Evolutionary conservation across 176 grass and related monocot genomes (phyloP).

Genomic region (Rhipidocladum racemiflorum): DNA sequence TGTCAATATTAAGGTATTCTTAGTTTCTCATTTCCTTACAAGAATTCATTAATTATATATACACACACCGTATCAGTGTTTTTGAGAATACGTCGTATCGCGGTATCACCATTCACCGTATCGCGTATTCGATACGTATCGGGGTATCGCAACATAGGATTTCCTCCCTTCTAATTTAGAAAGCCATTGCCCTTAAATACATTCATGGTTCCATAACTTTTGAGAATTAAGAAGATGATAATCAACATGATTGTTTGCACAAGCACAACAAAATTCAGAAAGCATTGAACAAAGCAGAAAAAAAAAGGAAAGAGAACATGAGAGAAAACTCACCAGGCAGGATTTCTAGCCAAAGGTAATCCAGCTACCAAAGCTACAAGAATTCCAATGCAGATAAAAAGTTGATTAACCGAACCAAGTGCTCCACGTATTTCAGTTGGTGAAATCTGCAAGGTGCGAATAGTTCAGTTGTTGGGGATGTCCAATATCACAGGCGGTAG

Average conservation of each 20-base stretch:
- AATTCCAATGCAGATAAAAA: conserved; percentile 99
- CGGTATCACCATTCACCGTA: no score
- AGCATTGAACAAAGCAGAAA: not conserved
- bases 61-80: no score
- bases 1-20: no score
- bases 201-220: not conserved
- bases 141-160: no score
- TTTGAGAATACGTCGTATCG: no score
- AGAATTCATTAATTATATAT: no score
- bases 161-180: not conserved
- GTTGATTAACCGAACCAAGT: conserved; percentile 95
- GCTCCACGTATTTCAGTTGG: conserved; percentile 99
- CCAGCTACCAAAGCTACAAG: conserved; percentile 89
- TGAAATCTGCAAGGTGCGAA: conserved; percentile 64
- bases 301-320: conserved; percentile 18
- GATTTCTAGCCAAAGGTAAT: conserved; percentile 85
- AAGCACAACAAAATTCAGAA: not conserved
- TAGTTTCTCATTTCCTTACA: no score
- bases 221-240: not conserved
- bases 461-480: conserved; percentile 23
- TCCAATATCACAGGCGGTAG: not conserved
- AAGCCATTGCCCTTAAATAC: not conserved
- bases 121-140: no score
- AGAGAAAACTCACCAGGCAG: conserved; percentile 65
- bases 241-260: not conserved